Base-by-base conservation (phyloP, 768 basidiomycete species). In the Suillus tomentosus region DNA sequence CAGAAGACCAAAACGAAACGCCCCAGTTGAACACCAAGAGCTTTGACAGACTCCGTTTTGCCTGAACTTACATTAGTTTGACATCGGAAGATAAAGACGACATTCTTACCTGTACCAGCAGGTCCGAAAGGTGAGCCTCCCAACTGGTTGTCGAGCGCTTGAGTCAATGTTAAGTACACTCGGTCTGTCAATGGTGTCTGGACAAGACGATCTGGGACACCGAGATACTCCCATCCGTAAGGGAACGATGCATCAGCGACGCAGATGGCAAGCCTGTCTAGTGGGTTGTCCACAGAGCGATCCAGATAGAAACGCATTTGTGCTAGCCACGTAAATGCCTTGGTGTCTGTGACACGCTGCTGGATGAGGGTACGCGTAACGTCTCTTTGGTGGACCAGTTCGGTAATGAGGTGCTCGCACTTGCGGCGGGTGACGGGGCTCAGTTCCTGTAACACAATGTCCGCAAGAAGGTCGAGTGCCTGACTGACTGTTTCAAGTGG, bases 1-100 rank as follows among this genome's bases (percentile, higher is more conserved):
- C 97, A 99, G 80, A 99, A 99, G n/a, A 99, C 97, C 56, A 99
- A 84, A n/a, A 99, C 97, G 72, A 99, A 99, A 43, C 97, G 89
- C 47, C 97, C 97, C 6, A 99, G 87, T 71, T 97, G 96, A 2
- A 98, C 94, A 58, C 97, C 97, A 24, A 99, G 87, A 2, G 97
- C 96, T 77, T 99, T 99, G 74, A 99, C 97, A 2, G 97, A 99
- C 78, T 99, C 97, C 0, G 97, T 99, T 81, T 99, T 99, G 37
- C 96, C 95, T 94, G 69, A 55, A 43, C 22, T 40, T 51, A 61
- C 51, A 62, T 65, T 14, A 65, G 64, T 31, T 65, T 61, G 60
- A 64, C 42, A 40, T 27, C 27, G 9, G 45, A 43, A 14, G 63
- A 36, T 50, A 60, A 66, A 47, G 34, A 15, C 24, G 7, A 10